phyloP scores from a whole-genome alignment of 768 basidiomycete genomes.

The Tricholoma sp. region DNA sequence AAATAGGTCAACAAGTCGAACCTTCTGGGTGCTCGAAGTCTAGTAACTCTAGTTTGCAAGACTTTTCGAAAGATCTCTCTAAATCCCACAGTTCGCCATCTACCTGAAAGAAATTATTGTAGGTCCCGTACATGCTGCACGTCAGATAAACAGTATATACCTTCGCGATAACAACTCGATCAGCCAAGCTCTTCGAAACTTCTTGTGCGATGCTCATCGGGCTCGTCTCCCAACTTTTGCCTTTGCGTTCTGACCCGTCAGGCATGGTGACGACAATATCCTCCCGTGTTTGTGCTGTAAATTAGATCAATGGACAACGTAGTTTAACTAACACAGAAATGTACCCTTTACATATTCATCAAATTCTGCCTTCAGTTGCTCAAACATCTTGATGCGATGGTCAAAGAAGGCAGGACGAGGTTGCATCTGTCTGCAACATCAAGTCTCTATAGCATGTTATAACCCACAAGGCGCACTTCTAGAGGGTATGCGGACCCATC shows the following conservation, averaged over 20 bases:
- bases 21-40: constrained; percentile 94
- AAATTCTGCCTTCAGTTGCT: constrained; percentile 78
- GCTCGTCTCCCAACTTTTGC: constrained; percentile 89
- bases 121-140: not conserved
- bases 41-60: constrained; percentile 75
- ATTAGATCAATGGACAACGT: not conserved
- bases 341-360: constrained; percentile 75
- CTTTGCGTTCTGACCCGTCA: constrained; percentile 81
- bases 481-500: constrained; percentile 48
- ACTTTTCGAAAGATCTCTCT: constrained; percentile 86
- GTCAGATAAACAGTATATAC: constrained; percentile 31
- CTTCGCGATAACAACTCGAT: constrained; percentile 91
- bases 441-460: constrained; percentile 1
- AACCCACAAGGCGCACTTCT: constrained; percentile 42
- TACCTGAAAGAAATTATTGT: constrained; percentile 43
- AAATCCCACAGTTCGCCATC: constrained; percentile 90
- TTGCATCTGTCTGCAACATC: constrained; percentile 48
- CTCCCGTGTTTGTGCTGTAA: constrained; percentile 69
- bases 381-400: constrained; percentile 86
- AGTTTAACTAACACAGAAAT: not conserved
- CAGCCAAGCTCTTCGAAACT: constrained; percentile 81
- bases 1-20: constrained; percentile 19
- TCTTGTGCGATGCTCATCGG: constrained; percentile 89
- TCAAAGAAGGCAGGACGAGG: constrained; percentile 86
- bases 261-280: constrained; percentile 81